Percentiles rank a stretch among this genome's conserved stretches.
phyloP scores from a whole-genome alignment of 73 alveolate species.

The Paramecium tetraurelia region DNA sequence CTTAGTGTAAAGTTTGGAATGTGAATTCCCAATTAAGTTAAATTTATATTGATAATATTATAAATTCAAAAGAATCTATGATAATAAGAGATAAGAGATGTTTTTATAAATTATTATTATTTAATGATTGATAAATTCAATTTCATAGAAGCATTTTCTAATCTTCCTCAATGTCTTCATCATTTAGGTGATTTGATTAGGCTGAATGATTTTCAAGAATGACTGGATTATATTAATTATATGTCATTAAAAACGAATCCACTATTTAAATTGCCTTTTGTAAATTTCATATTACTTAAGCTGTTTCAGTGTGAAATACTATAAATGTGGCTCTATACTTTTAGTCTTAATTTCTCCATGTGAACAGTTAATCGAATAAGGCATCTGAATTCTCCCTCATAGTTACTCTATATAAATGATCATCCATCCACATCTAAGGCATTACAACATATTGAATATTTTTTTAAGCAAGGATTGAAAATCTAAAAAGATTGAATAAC shows the following conservation, averaged over 20 bases:
- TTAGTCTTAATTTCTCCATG: constrained; percentile 16
- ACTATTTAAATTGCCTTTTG: background rate
- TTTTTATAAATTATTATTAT: no score
- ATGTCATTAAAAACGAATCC: background rate
- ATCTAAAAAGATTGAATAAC: background rate
- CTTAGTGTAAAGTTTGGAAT: no score
- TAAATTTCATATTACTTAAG: background rate
- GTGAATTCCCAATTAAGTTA: no score
- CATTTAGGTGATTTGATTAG: background rate
- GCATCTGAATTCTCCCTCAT: constrained; percentile 9
- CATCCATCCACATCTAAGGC: constrained; percentile 2
- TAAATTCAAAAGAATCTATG: background rate
- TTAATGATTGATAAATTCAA: background rate
- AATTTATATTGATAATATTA: no score
- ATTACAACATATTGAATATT: background rate
- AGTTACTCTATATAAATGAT: background rate
- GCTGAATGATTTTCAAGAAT: background rate
- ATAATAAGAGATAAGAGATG: background rate
- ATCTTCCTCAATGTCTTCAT: constrained; percentile 11
- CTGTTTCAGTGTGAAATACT: background rate
- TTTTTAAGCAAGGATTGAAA: background rate
- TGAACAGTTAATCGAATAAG: background rate
- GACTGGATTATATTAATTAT: background rate
- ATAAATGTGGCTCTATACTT: background rate
- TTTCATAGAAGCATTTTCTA: background rate